Conservation (phyloP, 345 rosid species). For the Fremontodendron californicum region DNA sequence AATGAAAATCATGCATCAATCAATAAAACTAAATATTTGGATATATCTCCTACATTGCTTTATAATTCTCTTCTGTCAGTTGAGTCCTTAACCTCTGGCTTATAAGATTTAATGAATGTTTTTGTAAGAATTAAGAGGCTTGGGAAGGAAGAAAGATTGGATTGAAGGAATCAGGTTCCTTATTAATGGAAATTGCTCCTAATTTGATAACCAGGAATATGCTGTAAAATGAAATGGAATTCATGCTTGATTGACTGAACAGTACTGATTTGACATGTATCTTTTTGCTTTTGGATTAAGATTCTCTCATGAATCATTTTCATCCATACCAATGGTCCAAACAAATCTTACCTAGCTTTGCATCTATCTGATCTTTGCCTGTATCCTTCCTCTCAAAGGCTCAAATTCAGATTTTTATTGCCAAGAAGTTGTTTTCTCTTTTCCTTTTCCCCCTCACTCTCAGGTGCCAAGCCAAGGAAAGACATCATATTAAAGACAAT, state of each 20-base stretch:
- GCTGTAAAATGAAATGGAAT: not conserved
- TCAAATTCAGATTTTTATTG: not conserved
- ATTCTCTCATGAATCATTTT: not conserved
- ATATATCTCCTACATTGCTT: too few species aligned
- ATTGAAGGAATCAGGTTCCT: conserved; percentile 11
- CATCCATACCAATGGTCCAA: not conserved
- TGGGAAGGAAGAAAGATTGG: not conserved
- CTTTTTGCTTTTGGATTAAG: not conserved
- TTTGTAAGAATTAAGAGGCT: not conserved
- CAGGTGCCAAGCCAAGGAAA: not conserved
- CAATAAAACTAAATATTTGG: not conserved
- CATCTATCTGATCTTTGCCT: not conserved
- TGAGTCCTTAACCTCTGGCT: not conserved
- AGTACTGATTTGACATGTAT: not conserved
- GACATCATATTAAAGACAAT: too few species aligned
- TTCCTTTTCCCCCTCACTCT: not conserved
- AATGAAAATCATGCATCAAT: not conserved
- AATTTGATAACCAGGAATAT: not conserved
- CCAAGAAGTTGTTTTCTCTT: not conserved
- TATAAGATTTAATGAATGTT: not conserved
- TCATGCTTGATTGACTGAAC: not conserved
- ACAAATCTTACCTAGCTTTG: not conserved
- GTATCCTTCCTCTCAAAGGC: not conserved
- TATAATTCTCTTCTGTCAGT: not conserved
- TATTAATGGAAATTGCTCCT: not conserved